Conservation (phyloP, 768 basidiomycete species). For the Agaricus blazei region DNA sequence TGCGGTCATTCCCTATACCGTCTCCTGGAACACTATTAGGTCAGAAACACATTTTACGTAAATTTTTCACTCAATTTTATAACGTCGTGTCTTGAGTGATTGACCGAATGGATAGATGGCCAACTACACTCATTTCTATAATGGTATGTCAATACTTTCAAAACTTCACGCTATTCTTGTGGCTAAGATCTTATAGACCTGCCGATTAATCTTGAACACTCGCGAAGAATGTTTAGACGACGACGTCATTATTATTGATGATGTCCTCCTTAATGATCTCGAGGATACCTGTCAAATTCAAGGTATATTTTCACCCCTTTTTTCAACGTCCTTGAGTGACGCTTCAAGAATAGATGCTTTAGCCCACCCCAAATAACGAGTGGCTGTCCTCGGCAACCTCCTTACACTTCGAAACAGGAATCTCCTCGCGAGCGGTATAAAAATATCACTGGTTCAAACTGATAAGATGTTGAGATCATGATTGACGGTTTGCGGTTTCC, state of each 20-base stretch:
- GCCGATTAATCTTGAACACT: constrained; percentile 10
- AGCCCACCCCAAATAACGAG: no score
- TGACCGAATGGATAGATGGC: background rate
- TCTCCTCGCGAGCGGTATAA: no score
- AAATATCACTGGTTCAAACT: no score
- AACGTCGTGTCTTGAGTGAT: background rate
- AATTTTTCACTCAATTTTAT: background rate
- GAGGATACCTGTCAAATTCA: no score
- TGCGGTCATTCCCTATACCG: background rate
- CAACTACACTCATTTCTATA: background rate
- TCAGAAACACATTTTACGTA: background rate
- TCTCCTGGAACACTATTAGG: background rate
- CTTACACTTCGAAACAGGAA: no score
- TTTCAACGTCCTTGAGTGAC: no score
- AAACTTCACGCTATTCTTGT: no score
- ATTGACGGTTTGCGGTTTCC: no score
- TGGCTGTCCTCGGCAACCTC: no score
- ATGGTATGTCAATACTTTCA: background rate
- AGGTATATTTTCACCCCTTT: no score
- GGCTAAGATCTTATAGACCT: background rate
- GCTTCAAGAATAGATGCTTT: no score
- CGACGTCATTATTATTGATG: background rate
- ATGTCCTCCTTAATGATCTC: background rate
- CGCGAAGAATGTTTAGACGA: background rate
- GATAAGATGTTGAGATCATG: no score